Evolutionary conservation across 1,284 basidiomycete genomes (phyloP).

Genomic region (Farysia itapuensis): DNA sequence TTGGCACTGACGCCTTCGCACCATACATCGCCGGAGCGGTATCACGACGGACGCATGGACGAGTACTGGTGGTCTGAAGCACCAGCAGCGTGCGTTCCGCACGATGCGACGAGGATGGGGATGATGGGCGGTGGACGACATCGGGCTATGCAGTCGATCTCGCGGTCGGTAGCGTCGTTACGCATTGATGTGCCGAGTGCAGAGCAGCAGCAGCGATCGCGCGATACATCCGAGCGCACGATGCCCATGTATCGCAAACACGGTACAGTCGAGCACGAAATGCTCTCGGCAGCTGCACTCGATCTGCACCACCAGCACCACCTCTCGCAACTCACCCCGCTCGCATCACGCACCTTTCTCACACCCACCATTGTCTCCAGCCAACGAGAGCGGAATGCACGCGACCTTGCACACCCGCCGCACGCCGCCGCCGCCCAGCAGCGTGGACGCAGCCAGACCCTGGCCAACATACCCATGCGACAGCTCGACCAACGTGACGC

Average conservation of each 20-base stretch:
- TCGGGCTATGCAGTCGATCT: constrained; percentile 1
- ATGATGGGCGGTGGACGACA: not conserved
- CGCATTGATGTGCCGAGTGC: constrained; percentile 6
- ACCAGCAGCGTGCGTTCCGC: too few species aligned
- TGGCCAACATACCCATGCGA: too few species aligned
- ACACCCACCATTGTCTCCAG: constrained; percentile 10
- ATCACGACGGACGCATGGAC: too few species aligned
- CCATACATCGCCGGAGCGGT: too few species aligned
- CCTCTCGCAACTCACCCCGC: not conserved
- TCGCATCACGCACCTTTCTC: not conserved
- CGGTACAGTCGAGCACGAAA: too few species aligned
- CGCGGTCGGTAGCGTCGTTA: constrained; percentile 2
- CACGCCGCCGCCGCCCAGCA: not conserved
- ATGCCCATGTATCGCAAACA: too few species aligned
- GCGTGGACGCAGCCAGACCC: constrained; percentile 1
- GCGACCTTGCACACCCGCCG: not conserved
- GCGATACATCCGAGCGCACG: too few species aligned
- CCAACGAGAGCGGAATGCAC: constrained; percentile 17
- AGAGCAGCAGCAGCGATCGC: too few species aligned
- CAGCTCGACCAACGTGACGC: too few species aligned
- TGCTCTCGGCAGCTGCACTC: not conserved
- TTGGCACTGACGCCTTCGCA: constrained; percentile 17
- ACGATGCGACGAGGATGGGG: not conserved
- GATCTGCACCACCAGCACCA: too few species aligned
- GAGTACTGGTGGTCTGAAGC: too few species aligned